phyloP scores from a whole-genome alignment of 225 moss, liverwort and hornwort genomes.

The Straminergon stramineum region DNA sequence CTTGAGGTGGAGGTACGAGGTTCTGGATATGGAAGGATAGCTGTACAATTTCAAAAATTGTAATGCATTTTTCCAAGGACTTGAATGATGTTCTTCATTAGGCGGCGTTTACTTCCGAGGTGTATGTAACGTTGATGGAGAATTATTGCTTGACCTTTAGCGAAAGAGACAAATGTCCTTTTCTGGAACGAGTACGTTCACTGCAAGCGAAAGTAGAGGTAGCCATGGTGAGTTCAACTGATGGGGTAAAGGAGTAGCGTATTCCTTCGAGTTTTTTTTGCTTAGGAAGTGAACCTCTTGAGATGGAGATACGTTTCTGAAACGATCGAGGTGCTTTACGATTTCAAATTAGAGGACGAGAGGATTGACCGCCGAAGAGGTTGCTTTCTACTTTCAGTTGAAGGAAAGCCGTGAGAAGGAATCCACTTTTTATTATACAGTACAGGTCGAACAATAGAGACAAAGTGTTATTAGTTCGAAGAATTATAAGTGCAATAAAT shows the following conservation, averaged over 20 bases:
- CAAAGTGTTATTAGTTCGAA: neutral
- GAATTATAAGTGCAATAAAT: neutral
- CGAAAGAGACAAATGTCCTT: neutral
- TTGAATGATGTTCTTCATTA: neutral
- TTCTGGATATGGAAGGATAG: neutral
- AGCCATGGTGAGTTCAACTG: neutral
- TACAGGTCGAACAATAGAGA: neutral
- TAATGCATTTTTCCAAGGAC: neutral
- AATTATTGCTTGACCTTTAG: neutral
- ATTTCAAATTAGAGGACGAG: neutral
- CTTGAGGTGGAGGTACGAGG: neutral
- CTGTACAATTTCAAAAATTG: neutral
- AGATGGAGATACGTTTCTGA: neutral
- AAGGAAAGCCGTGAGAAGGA: neutral
- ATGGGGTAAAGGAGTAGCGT: neutral
- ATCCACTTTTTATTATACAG: neutral
- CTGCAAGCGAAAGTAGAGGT: neutral
- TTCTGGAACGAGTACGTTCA: neutral
- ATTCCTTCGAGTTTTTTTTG: neutral
- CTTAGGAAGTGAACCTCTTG: neutral
- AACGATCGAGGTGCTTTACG: neutral
- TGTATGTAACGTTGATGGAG: neutral
- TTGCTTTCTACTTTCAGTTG: neutral
- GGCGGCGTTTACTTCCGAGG: neutral
- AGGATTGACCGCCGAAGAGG: neutral